Conservation (phyloP, 2,329 filamentous ascomycete genomes). For the Ophiognomonia clavigignenti-juglandacearum region DNA sequence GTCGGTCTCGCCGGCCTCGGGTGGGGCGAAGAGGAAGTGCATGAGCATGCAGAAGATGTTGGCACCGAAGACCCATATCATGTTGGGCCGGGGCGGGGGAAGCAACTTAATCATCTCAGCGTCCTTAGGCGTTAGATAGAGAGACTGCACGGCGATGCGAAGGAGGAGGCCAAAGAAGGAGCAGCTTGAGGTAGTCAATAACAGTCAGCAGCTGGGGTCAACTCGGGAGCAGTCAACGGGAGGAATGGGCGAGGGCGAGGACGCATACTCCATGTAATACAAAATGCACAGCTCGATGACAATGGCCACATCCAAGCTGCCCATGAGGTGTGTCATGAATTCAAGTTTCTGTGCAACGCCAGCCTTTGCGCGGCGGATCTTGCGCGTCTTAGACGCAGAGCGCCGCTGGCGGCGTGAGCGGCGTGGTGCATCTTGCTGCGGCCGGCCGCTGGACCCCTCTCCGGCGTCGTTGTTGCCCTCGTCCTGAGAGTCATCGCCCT, state of each 20-base stretch:
- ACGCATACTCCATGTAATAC: slow-evolving; percentile 65
- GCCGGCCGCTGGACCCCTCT: slow-evolving; percentile 10
- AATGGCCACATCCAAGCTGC: slow-evolving; percentile 57
- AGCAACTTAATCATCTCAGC: slow-evolving; percentile 51
- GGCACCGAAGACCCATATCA: slow-evolving; percentile 53
- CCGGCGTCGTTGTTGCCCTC: background rate
- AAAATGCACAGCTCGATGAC: slow-evolving; percentile 60
- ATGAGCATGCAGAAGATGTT: slow-evolving; percentile 57
- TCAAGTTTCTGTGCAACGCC: slow-evolving; percentile 51
- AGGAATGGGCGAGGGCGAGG: background rate
- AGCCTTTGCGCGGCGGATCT: slow-evolving; percentile 21
- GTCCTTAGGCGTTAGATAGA: slow-evolving; percentile 60
- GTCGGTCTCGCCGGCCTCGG: slow-evolving; percentile 54
- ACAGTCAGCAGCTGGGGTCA: slow-evolving; percentile 13
- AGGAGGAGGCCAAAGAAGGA: slow-evolving; percentile 60
- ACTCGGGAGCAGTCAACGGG: background rate
- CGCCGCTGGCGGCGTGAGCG: slow-evolving; percentile 10
- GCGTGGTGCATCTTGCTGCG: background rate
- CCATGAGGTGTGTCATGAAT: slow-evolving; percentile 56
- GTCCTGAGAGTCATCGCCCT: slow-evolving; percentile 1
- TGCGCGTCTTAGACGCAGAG: slow-evolving; percentile 13
- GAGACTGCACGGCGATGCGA: slow-evolving; percentile 53
- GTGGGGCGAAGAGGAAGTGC: slow-evolving; percentile 51
- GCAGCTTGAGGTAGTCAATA: slow-evolving; percentile 39
- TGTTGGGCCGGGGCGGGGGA: slow-evolving; percentile 51